Percentiles rank a stretch among this genome's conserved stretches.
phyloP scores from a whole-genome alignment of 129 eudicot species.

The Mikania micrantha region DNA sequence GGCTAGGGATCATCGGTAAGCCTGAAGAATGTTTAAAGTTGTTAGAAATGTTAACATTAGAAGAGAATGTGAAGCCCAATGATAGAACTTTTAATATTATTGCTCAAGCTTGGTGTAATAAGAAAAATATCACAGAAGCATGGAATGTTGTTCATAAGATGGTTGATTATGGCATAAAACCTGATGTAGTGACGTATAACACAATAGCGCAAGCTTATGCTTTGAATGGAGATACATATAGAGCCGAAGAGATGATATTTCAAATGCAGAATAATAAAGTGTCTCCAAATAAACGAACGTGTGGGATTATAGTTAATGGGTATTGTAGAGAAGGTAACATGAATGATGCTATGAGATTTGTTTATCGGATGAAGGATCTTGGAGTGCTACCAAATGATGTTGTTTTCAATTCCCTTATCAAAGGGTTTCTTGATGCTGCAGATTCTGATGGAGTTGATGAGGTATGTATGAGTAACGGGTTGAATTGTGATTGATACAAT shows the following conservation, averaged over 20 bases:
- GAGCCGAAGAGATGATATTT: conserved; percentile 69
- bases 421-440: conserved; percentile 4
- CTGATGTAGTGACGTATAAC: conserved; percentile 81
- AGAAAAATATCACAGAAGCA: conserved; percentile 56
- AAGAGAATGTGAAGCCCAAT: conserved; percentile 71
- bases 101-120: conserved; percentile 76
- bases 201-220: conserved; percentile 94
- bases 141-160: conserved; percentile 72
- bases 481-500: neutral
- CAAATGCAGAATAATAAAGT: conserved; percentile 57
- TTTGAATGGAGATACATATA: conserved; percentile 54
- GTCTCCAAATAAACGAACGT: conserved; percentile 68
- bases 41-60: conserved; percentile 49
- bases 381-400: conserved; percentile 74
- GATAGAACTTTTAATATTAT: conserved; percentile 78
- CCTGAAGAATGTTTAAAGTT: conserved; percentile 78
- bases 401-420: conserved; percentile 37
- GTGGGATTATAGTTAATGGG: conserved; percentile 83
- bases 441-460: conserved; percentile 31
- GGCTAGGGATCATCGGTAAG: conserved; percentile 74
- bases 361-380: conserved; percentile 68
- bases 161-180: conserved; percentile 66
- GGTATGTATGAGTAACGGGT: conserved; percentile 36
- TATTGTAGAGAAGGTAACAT: conserved; percentile 80
- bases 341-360: conserved; percentile 78